Evolutionary conservation across 305 asterid species (phyloP), one percentile per base, ranked within the genome.

Genomic region (Ajuga reptans): DNA sequence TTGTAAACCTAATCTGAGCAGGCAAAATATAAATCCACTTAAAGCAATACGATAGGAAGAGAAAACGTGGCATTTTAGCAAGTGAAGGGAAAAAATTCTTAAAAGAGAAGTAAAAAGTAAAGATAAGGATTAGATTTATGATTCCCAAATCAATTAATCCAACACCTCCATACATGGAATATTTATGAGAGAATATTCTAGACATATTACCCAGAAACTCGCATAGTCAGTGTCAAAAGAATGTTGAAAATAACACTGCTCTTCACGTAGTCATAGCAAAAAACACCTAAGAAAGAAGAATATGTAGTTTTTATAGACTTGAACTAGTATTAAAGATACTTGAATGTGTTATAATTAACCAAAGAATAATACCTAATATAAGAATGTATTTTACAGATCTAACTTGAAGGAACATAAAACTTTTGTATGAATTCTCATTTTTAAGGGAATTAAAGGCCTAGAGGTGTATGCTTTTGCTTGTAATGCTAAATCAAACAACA

Each of bases 361-460:
- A 53, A 9, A 18, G 53, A 17, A 54, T 68, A 34, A 64, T 62
- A 68, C 11, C 60, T 43, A 46, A 2, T 9, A 62, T 54, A 60
- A 7, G 15, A 46, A 46, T 14, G 66, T 10, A 11, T 33, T 56
- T 21, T 12, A 42, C 64, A 64, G 6, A 31, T n/a, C 33, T 5
- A 64, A 47, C 64, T 54, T 56, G 12, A 61, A 16, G 53, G 33
- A 52, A 33, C 34, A 29, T 27, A 4, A 10, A 37, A 15, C 34
- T 49, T 52, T 47, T 17, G n/a, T 51, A 55, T 58, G 29, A 37
- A 17, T 47, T 31, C 34, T 10, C 37, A 49, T 9, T 49, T 53
- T 47, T 50, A 34, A 41, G 31, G 57, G 56, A 73, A 33, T 27
- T 31, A 36, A 52, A 64, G 60, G 41, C 74, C 69, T 66, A 16